Evolutionary conservation across 2,329 filamentous ascomycete genomes (phyloP), one percentile per base, ranked within the genome.

Genomic region (Pestalotiopsis sp.): DNA sequence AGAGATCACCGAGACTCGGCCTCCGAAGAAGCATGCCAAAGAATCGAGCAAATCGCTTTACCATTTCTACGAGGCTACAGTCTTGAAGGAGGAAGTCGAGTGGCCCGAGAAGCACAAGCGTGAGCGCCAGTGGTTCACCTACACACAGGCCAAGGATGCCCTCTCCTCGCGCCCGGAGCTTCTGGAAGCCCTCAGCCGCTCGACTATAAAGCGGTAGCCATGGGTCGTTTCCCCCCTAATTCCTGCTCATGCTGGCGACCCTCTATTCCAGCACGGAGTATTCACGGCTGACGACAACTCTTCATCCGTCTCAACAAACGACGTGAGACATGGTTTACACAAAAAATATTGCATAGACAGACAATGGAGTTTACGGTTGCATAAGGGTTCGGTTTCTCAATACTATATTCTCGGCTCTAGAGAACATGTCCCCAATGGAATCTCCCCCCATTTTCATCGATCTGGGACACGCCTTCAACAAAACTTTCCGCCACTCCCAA

Each of bases 71-170:
- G 93, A 98, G 81, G 95, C 91, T 71, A 92, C 89, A n/a, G 96
- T 99, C 70, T 89, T 92, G 71, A 91, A 91, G 76, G 93, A 97
- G 82, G 92, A 96, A 80, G 84, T 86, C 17, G 90, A 95, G 69
- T 99, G 96, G 96, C 96, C 96, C 1, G 96, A 99, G 84, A 92
- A 88, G 84, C 90, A 97, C 81, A 98, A 98, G 86, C 89, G 96
- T 76, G 91, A 91, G 79, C 90, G 96, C 70, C 89, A 92, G 79
- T 99, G 96, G 96, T 94, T 97, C 80, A 91, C 90, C 65, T 98
- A 93, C 79, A 82, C 87, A 64, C 90, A 97, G 80, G 96, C 96
- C n/a, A 89, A 89, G 72, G 90, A 93, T 73, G 90, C 91, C 63
- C 84, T 99, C 75, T 87, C 89, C 73, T 87, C 89, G 70, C 88